Evolutionary conservation across 768 basidiomycete genomes (phyloP).

Genomic region (Chalciporus piperatus): DNA sequence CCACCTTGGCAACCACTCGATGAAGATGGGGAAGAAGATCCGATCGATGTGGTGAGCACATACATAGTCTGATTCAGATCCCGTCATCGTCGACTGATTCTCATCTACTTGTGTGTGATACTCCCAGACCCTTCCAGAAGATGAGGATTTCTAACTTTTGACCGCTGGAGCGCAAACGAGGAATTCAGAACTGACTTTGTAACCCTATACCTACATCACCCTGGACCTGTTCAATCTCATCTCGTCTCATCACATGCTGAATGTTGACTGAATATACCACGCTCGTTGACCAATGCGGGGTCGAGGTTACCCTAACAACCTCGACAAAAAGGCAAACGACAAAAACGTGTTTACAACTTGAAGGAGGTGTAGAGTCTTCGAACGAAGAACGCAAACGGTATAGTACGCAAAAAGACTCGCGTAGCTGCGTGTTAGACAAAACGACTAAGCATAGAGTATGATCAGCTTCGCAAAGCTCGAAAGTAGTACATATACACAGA

Average conservation of each 20-base stretch:
- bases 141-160: neutral
- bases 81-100: too few species aligned
- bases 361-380: neutral
- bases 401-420: conserved; percentile 4
- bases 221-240: too few species aligned
- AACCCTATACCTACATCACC: too few species aligned
- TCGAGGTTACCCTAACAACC: too few species aligned
- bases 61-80: too few species aligned
- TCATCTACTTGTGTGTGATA: too few species aligned
- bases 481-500: conserved; percentile 31
- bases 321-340: too few species aligned
- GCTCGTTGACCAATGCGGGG: too few species aligned
- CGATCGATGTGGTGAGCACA: conserved; percentile 9
- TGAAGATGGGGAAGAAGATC: conserved; percentile 25
- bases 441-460: conserved; percentile 22
- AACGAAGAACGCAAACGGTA: conserved; percentile 10
- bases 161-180: too few species aligned
- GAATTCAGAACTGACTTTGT: too few species aligned
- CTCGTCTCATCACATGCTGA: too few species aligned
- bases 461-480: conserved; percentile 5
- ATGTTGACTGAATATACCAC: too few species aligned
- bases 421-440: conserved; percentile 5
- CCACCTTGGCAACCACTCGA: conserved; percentile 26
- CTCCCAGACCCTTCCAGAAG: neutral
- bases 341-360: neutral